A percentile compares a stretch with the other conserved stretches of the same genome.
These are phyloP conservation scores for Mycena floridula DNA, from an alignment of 768 basidiomycete genomes.

Conservation along the genomic window DNA sequence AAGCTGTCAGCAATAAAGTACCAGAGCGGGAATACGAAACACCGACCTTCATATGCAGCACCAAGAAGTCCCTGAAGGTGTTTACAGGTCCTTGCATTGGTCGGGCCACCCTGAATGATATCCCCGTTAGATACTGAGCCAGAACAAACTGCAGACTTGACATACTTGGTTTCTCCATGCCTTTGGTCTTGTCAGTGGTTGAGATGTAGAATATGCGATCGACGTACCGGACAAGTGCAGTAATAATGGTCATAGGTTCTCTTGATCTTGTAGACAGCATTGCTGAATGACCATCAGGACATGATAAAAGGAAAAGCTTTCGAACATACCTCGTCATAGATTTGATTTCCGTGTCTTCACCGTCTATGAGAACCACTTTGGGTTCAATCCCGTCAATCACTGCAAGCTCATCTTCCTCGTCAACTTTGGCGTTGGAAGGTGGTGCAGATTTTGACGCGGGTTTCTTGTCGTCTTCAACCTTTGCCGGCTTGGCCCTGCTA, in stretches of 20 bases:
- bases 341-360: constrained; percentile 39
- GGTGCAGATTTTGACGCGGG: no score
- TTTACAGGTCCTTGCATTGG: constrained; percentile 44
- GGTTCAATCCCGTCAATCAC: constrained; percentile 49
- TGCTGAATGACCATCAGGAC: constrained; percentile 2
- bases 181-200: constrained; percentile 5
- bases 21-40: no score
- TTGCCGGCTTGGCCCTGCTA: no score
- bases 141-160: not conserved
- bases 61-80: constrained; percentile 39
- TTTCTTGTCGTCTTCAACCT: no score
- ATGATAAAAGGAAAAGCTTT: constrained; percentile 2
- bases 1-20: no score
- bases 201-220: not conserved
- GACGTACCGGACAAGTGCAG: constrained; percentile 29
- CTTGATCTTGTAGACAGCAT: constrained; percentile 18
- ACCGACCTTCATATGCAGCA: no score
- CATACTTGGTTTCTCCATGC: constrained; percentile 28
- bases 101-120: constrained; percentile 17
- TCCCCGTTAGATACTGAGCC: not conserved
- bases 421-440: no score
- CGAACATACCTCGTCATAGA: constrained; percentile 30
- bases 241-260: constrained; percentile 38
- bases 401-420: constrained; percentile 46
- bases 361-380: constrained; percentile 37